Evolutionary conservation across 257 asterid genomes (phyloP).

Genomic region (Capsicum pubescens): DNA sequence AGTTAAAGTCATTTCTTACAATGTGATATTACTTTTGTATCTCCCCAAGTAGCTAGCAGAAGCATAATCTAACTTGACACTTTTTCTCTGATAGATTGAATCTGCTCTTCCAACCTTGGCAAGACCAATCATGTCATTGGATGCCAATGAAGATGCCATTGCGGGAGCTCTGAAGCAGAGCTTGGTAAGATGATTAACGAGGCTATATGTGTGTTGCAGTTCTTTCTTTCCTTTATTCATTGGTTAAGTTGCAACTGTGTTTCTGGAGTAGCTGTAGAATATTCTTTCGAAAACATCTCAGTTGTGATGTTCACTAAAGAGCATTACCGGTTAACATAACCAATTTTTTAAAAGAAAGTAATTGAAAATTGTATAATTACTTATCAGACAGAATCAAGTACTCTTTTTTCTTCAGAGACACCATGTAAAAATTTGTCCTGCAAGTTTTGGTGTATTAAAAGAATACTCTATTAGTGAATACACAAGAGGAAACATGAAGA

Average conservation of each 20-base stretch:
- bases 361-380: slow-evolving; percentile 15
- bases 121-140: slow-evolving; percentile 93
- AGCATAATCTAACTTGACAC: slow-evolving; percentile 27
- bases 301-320: not conserved
- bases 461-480: slow-evolving; percentile 10
- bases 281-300: not conserved
- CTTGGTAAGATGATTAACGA: slow-evolving; percentile 57
- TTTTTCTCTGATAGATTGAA: slow-evolving; percentile 75
- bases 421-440: not conserved
- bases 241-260: not conserved
- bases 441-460: slow-evolving; percentile 4
- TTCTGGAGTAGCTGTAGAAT: not conserved
- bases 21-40: not conserved
- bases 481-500: not conserved
- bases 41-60: not conserved
- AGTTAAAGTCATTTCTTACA: slow-evolving; percentile 4
- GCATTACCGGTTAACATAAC: not conserved
- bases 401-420: not conserved
- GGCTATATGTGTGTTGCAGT: slow-evolving; percentile 4
- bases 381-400: not conserved
- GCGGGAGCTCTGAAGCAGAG: slow-evolving; percentile 92
- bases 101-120: slow-evolving; percentile 92
- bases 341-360: slow-evolving; percentile 5
- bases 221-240: not conserved
- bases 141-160: slow-evolving; percentile 91